Base-by-base conservation (phyloP, 139 green algal species). In the Chloropicon primus region DNA sequence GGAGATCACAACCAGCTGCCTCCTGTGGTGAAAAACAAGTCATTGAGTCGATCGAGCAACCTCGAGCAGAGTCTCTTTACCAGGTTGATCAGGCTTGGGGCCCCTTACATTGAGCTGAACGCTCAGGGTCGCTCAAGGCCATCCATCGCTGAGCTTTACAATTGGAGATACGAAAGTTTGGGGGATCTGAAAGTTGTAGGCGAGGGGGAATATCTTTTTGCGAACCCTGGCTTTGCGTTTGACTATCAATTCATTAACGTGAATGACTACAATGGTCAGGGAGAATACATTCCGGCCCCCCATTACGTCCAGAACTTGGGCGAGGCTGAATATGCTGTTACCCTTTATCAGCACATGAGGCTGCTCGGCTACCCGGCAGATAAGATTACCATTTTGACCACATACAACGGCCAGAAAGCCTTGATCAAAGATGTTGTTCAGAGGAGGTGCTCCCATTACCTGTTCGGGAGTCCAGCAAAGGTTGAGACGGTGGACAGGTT, bases 1-100 rank as follows among this genome's bases (percentile, higher is more conserved):
- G 93, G 94, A 0, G 95, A 99, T 84, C 95, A 99, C 86, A 88
- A 99, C 85, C 94, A 99, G 90, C 91, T 99, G 79, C 95, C 95
- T 0, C 95, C 95, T 1, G 96, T 99, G 41, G 94, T 99, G 2
- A 96, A 98, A 84, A 97, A 98, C 90, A 88, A 91, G 86, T 92
- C 92, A 25, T 93, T 99, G 82, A 89, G 96, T 79, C 96, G 94
- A 81, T 96, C 95, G 85, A 87, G 77, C 54, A 88, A 91, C 85
- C 83, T 98, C 76, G 93, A 97, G 79, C 94, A 97, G 85, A 91
- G 87, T 24, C 86, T 99, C 3, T 99, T 99, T 86, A 93, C 92
- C 1, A 90, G 95, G 77, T 97, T 99, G 76, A 92, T 99, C 41
- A 86, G 95, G 5, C 90, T 99, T 21, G 94, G 94, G 27, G 92